phyloP scores from a whole-genome alignment of 371 early-diverging fungal species.

The Rhizomucor pusillus region DNA sequence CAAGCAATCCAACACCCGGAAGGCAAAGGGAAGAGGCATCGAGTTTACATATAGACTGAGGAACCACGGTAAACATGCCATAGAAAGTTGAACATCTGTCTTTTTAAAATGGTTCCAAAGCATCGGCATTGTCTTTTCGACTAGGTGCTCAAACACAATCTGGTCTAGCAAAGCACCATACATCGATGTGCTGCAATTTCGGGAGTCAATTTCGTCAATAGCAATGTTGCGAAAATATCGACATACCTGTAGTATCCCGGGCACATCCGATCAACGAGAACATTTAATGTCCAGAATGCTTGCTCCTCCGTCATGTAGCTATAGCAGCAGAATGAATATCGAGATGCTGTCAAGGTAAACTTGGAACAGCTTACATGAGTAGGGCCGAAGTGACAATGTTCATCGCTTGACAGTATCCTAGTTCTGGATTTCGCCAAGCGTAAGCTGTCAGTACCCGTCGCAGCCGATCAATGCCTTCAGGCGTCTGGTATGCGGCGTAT shows the following conservation, averaged over 20 bases:
- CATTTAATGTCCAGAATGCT: constrained; percentile 91
- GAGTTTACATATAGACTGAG: constrained; percentile 92
- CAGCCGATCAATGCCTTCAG: constrained; percentile 88
- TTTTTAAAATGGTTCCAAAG: constrained; percentile 78
- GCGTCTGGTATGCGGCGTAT: constrained; percentile 88
- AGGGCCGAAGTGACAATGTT: constrained; percentile 94
- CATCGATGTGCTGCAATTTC: constrained; percentile 80
- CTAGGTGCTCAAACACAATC: constrained; percentile 88
- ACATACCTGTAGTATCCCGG: constrained; percentile 86
- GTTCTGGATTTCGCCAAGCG: constrained; percentile 81
- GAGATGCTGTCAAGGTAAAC: constrained; percentile 13
- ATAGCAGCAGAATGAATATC: constrained; percentile 2
- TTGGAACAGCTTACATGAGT: constrained; percentile 56
- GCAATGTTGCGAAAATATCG: background rate
- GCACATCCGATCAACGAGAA: constrained; percentile 84
- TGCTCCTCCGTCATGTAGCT: constrained; percentile 93
- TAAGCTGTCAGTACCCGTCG: constrained; percentile 89
- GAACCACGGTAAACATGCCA: constrained; percentile 96
- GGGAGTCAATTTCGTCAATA: background rate
- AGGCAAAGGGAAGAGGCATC: constrained; percentile 84
- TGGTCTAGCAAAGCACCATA: constrained; percentile 95
- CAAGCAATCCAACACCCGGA: constrained; percentile 91
- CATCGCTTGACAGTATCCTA: constrained; percentile 99
- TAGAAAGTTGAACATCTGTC: constrained; percentile 91
- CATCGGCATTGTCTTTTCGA: constrained; percentile 76